Base-by-base conservation (phyloP, 2,329 filamentous ascomycete genomes). In the Neopestalotiopsis rosae region DNA sequence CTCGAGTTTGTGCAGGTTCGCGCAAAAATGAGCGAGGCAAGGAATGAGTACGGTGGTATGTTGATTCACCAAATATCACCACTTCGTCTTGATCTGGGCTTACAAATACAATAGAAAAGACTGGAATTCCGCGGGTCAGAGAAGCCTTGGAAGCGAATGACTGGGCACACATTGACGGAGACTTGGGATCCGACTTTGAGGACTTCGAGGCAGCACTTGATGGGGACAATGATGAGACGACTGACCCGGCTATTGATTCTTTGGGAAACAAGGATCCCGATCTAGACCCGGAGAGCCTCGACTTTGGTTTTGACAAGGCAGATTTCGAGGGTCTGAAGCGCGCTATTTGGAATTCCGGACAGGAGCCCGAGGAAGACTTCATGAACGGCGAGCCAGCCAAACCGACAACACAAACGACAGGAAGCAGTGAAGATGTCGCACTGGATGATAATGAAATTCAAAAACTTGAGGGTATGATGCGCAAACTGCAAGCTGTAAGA, bases 81-180 rank as follows among this genome's bases (percentile, higher is more conserved):
- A 12, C 28, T 45, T 45, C 20, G 62, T 42, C 49, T 3, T 20
- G 20, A 45, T 59, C 62, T 5, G 28, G 9, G 14, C 40, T 57
- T 58, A 34, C 57, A 45, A 24, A 57, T 12, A 14, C 12, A 10
- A 1, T 69, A 89, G 90, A 91, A 77, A 87, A 86, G 69, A 85
- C 83, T 40, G 90, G 90, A 17, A 83, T 91, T 49, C 81, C 86
- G 1, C 84, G 90, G 10, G 83, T 89, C 2, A 81, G 83, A 9
- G 89, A 92, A 74, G 90, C 90, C 0, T 78, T 92, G 14, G 86
- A 92, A 74, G 83, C 89, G 17, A 92, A 91, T 75, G 90, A 91
- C 77, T 92, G 90, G 90, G 83, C 81, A 2, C 78, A 81, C 66
- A 71, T 66, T 6, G 70, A 70, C 9, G 78, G 77, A 2, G 78